These are phyloP conservation scores for Yarrowia bubula DNA, from an alignment of 805 yeast species.

Conservation along the genomic window DNA sequence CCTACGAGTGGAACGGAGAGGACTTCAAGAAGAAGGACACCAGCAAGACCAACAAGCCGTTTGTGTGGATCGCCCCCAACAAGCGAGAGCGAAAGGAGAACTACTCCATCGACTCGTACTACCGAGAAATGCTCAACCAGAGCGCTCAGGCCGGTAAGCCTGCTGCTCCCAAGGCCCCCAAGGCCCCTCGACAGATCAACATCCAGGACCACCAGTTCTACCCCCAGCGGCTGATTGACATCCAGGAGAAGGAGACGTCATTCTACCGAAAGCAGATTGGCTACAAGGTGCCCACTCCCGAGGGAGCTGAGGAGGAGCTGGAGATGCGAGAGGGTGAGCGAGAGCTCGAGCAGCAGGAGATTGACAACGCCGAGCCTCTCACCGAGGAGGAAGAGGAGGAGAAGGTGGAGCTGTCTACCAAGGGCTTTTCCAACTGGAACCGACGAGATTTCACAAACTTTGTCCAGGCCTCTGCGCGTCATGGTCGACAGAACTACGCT, in stretches of 20 bases:
- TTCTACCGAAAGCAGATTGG: constrained; percentile 69
- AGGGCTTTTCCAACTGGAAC: constrained; percentile 79
- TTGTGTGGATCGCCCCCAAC: constrained; percentile 80
- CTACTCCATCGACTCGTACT: constrained; percentile 84
- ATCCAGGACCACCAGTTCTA: constrained; percentile 87
- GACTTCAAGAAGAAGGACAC: constrained; percentile 60
- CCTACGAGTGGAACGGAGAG: constrained; percentile 96
- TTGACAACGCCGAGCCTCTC: constrained; percentile 71
- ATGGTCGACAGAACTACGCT: constrained; percentile 71
- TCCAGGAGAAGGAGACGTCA: constrained; percentile 78
- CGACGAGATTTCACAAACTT: constrained; percentile 85
- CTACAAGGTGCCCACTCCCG: constrained; percentile 55
- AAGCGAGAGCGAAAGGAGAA: constrained; percentile 58
- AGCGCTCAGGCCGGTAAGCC: constrained; percentile 47
- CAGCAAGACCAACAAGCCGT: constrained; percentile 38
- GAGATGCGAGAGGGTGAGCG: constrained; percentile 48
- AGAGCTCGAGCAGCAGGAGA: constrained; percentile 61
- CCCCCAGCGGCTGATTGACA: constrained; percentile 64
- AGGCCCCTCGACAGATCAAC: constrained; percentile 77
- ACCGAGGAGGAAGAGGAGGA: constrained; percentile 73
- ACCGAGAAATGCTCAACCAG: constrained; percentile 73
- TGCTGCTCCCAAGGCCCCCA: constrained; percentile 53
- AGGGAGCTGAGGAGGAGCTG: constrained; percentile 46
- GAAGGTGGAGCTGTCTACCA: constrained; percentile 55
- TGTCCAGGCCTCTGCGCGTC: constrained; percentile 65